Percentiles rank a stretch among this genome's conserved stretches.
Conservation (phyloP, 176 grass and related monocot species). For the Juncus inflexus region DNA sequence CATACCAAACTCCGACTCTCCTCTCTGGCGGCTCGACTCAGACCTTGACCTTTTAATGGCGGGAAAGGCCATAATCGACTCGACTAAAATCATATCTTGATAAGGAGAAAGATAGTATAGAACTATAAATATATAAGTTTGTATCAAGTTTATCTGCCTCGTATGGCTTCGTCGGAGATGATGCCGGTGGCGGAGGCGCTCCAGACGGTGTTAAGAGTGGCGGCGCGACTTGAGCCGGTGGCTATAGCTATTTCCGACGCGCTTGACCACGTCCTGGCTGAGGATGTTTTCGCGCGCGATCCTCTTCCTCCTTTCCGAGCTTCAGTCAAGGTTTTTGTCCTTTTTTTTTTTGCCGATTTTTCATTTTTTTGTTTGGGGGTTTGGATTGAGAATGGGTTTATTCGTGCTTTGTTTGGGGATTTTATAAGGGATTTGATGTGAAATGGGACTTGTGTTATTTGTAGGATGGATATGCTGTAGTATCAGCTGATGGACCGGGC, state of each 20-base stretch:
- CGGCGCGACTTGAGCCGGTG: constrained; percentile 13
- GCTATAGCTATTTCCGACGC: constrained; percentile 56
- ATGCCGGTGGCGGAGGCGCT: constrained; percentile 62
- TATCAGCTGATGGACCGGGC: constrained; percentile 70
- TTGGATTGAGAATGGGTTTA: no score
- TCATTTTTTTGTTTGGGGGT: neutral
- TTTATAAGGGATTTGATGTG: no score
- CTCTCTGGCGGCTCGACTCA: no score
- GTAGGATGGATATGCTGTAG: constrained; percentile 88
- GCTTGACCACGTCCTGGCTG: constrained; percentile 60
- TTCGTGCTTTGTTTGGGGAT: no score
- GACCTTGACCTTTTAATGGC: no score
- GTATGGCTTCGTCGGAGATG: constrained; percentile 21
- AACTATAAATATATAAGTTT: no score
- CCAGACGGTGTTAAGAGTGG: constrained; percentile 43
- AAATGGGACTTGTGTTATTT: neutral
- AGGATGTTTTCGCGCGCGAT: constrained; percentile 56
- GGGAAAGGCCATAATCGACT: no score
- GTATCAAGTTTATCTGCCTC: neutral
- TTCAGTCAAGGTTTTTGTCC: constrained; percentile 57
- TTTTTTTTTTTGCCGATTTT: neutral
- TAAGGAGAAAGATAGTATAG: no score
- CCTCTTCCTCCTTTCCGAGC: constrained; percentile 82
- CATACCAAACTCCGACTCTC: no score
- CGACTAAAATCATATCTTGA: no score